Evolutionary conservation across 2,329 filamentous ascomycete species (phyloP), one percentile per base, ranked within the genome.

Genomic region (Teratosphaeria destructans): DNA sequence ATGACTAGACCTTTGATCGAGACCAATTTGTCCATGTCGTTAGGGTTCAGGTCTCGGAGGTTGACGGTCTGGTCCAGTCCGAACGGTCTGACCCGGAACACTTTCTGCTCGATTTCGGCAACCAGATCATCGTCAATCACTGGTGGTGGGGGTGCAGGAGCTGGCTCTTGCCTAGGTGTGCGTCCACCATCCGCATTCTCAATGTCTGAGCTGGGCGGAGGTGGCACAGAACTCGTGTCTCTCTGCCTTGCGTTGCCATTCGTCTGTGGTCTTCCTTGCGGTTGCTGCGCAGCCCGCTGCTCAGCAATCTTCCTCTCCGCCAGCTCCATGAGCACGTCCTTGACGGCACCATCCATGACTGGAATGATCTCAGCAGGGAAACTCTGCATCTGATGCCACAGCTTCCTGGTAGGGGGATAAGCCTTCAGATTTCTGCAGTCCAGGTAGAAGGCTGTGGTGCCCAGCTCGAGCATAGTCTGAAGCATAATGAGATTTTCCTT

Each of bases 291-390:
- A 61, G 75, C 65, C 61, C 77, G 74, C 70, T 87, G 81, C 61
- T 84, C 84, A 37, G 86, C 79, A 80, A 88, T 89, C 68, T 95
- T 88, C 61, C 87, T 86, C 62, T 89, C 84, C 0, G 93, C 91
- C 56, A 97, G 78, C 70, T 96, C 92, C 27, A 94, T 84, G 87
- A 97, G 95, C 58, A 90, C 81, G 75, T 99, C 93, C 71, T 96
- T 95, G 56, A 96, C 84, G 5, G 86, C 86, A 73, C 95, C 90
- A 81, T 99, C 95, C 88, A 99, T 96, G 54, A 97, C 81, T 2
- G 93, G 92, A 53, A 99, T 88, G 57, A 99, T 92, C 80, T 99
- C 94, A 70, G 94, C 91, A 0, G 94, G 94, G 70, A 96, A 99
- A 14, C 89, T 87, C 72, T 95, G 90, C 60, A 95, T 80, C 74